These are phyloP conservation scores for Melocanna baccifera DNA, from an alignment of 176 grass and related monocot genomes.

Conservation along the genomic window DNA sequence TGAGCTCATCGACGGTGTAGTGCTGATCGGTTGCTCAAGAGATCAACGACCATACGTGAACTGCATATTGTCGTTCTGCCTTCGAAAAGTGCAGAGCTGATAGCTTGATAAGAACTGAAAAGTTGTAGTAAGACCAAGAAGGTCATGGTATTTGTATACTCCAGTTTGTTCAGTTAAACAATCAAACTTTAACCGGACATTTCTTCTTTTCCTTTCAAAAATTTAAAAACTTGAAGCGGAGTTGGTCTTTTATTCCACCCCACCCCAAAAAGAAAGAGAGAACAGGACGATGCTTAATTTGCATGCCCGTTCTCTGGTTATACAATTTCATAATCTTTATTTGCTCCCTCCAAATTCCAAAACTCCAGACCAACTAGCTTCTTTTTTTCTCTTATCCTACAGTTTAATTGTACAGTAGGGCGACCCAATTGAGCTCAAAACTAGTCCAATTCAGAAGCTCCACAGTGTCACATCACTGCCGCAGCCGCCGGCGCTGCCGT, in stretches of 20 bases:
- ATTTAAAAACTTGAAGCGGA: neutral
- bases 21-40: neutral
- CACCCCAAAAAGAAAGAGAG: neutral
- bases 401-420: neutral
- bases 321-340: neutral
- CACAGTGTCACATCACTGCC: slow-evolving; percentile 48
- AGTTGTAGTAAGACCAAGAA: no score
- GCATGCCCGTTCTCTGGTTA: neutral
- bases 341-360: neutral
- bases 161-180: neutral
- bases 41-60: neutral
- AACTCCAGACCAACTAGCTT: neutral
- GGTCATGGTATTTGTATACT: neutral
- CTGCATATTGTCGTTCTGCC: neutral
- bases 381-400: neutral
- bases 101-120: neutral
- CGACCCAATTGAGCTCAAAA: neutral
- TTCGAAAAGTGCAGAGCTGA: neutral
- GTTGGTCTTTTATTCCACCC: slow-evolving; percentile 5
- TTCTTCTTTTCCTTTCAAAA: neutral
- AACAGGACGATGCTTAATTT: neutral
- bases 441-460: slow-evolving; percentile 39
- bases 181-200: neutral
- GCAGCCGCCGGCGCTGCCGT: neutral
- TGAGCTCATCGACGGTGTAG: neutral